Conservation (phyloP, 768 basidiomycete species). For the Lactifluus subvellereus region DNA sequence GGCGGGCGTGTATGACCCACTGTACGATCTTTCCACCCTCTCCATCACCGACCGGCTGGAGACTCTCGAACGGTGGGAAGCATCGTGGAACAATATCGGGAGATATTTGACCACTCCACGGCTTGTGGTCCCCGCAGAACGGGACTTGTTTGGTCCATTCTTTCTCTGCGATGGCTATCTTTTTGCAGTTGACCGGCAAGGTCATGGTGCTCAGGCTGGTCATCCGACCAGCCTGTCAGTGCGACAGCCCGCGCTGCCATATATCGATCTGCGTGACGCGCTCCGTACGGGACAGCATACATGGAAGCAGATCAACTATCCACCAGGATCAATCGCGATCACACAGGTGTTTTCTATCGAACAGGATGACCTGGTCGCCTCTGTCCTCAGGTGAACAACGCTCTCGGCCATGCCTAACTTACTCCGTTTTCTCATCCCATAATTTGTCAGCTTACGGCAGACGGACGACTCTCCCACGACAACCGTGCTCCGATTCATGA, state of each 20-base stretch:
- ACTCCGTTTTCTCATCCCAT: background rate
- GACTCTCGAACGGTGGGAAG: conserved; percentile 13
- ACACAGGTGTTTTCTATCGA: conserved; percentile 13
- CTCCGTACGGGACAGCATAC: background rate
- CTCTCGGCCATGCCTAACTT: background rate
- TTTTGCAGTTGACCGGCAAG: conserved; percentile 12
- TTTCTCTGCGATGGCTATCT: conserved; percentile 15
- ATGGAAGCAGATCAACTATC: conserved; percentile 17
- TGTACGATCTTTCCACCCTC: background rate
- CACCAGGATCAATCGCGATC: conserved; percentile 9
- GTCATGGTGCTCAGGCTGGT: background rate
- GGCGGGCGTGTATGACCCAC: conserved; percentile 8
- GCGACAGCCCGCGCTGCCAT: conserved; percentile 1
- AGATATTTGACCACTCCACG: conserved; percentile 3
- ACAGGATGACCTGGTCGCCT: conserved; percentile 19
- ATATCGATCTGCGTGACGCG: conserved; percentile 15
- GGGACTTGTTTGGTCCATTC: conserved; percentile 14
- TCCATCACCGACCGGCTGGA: conserved; percentile 7
- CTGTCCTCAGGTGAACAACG: conserved; percentile 14
- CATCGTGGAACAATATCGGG: conserved; percentile 2
- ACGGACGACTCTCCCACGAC: background rate
- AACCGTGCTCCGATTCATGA: conserved; percentile 10
- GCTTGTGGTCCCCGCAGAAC: conserved; percentile 6
- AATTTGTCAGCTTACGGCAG: conserved; percentile 1
- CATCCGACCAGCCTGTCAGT: background rate